phyloP scores from a whole-genome alignment of 371 early-diverging fungal genomes.

The Syncephalastrum monosporum region DNA sequence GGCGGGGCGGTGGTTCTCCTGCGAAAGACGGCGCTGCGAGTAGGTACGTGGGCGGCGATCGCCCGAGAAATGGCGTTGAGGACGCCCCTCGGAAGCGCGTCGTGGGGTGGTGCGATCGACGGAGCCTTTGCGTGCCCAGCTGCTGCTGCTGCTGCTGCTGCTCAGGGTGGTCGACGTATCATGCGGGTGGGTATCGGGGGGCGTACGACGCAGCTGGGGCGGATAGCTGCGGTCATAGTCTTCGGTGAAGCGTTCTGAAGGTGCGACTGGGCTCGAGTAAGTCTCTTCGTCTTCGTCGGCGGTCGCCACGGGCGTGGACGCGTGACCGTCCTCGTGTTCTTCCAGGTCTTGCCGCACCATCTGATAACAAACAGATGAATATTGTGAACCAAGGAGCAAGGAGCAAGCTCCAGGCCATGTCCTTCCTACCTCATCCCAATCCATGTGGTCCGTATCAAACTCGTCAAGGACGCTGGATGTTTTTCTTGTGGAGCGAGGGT shows the following conservation, averaged over 20 bases:
- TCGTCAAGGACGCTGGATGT: not conserved
- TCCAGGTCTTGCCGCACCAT: slow-evolving; percentile 17
- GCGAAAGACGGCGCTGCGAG: slow-evolving; percentile 5
- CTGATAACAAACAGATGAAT: slow-evolving; percentile 22
- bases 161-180: not conserved
- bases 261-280: slow-evolving; percentile 17
- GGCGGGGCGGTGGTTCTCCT: slow-evolving; percentile 10
- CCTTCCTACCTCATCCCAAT: slow-evolving; percentile 38
- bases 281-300: slow-evolving; percentile 10
- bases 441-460: slow-evolving; percentile 8
- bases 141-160: not conserved
- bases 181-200: not conserved
- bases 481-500: not conserved
- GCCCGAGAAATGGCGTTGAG: not conserved
- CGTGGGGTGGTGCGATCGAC: not conserved
- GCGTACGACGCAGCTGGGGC: slow-evolving; percentile 21
- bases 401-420: not conserved
- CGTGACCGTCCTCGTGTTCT: slow-evolving; percentile 7
- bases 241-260: slow-evolving; percentile 45
- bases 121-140: not conserved
- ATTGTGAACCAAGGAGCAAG: slow-evolving; percentile 26
- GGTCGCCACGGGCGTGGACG: slow-evolving; percentile 3
- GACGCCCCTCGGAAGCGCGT: slow-evolving; percentile 1
- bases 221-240: slow-evolving; percentile 52
- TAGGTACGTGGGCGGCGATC: slow-evolving; percentile 7